Evolutionary conservation across 2,329 filamentous ascomycete species (phyloP).

Genomic region (Phyllosticta citrichinensis): DNA sequence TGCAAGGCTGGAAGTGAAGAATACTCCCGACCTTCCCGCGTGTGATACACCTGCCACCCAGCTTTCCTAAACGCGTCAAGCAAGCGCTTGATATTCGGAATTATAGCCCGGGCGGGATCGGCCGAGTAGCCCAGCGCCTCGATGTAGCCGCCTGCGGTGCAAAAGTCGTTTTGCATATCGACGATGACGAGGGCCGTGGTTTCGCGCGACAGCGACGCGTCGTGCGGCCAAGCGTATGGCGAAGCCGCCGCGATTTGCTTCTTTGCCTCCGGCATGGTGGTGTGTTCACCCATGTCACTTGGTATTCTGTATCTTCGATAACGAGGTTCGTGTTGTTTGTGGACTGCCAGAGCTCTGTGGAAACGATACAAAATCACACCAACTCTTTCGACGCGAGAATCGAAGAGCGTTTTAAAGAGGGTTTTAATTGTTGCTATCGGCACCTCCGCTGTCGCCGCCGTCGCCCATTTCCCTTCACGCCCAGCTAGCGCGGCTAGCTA

Average conservation of each 20-base stretch:
- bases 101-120: slow-evolving; percentile 31
- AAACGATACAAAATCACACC: too few relatives aligned
- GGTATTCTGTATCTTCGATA: not conserved
- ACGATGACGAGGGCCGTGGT: slow-evolving; percentile 17
- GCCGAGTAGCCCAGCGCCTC: slow-evolving; percentile 37
- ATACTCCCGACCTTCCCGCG: slow-evolving; percentile 34
- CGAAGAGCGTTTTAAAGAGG: not conserved
- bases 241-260: slow-evolving; percentile 16
- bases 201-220: slow-evolving; percentile 25
- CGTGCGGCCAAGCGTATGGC: slow-evolving; percentile 34
- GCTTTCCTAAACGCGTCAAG: slow-evolving; percentile 33
- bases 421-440: not conserved
- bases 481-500: not conserved
- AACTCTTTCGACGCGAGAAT: too few relatives aligned
- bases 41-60: slow-evolving; percentile 38
- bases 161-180: slow-evolving; percentile 26
- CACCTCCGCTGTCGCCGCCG: not conserved
- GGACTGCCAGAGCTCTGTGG: not conserved
- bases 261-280: not conserved
- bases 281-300: not conserved
- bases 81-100: slow-evolving; percentile 33
- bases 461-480: not conserved
- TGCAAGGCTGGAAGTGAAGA: not conserved
- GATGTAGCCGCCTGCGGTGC: slow-evolving; percentile 40
- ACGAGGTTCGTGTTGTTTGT: not conserved